phyloP scores from a whole-genome alignment of 345 rosid species.

The Hirschfeldia incana region DNA sequence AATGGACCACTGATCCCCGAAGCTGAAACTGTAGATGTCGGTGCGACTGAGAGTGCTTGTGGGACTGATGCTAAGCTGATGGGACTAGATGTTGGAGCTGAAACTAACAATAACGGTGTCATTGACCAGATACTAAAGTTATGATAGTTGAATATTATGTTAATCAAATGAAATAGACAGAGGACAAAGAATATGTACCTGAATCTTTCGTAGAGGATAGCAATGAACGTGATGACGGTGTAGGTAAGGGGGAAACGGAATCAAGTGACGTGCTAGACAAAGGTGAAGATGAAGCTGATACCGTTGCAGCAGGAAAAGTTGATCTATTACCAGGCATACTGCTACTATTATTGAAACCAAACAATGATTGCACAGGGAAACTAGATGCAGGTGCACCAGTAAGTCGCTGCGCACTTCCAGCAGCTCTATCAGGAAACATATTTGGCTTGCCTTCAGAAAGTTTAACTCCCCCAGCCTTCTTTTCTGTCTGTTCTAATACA shows the following conservation, averaged over 20 bases:
- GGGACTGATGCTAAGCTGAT: conserved; percentile 31
- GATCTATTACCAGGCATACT: conserved; percentile 47
- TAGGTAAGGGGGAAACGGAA: conserved; percentile 21
- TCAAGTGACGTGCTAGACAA: conserved; percentile 22
- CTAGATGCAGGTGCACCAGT: conserved; percentile 40
- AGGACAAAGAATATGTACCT: conserved; percentile 26
- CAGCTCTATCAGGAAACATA: conserved; percentile 3
- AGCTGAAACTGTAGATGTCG: conserved; percentile 40
- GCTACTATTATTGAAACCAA: conserved; percentile 39
- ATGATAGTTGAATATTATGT: conserved; percentile 22
- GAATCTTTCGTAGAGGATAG: conserved; percentile 28
- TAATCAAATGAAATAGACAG: conserved; percentile 12
- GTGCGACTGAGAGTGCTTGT: conserved; percentile 32
- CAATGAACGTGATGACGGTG: conserved; percentile 22
- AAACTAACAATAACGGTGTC: conserved; percentile 31
- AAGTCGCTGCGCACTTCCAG: neutral
- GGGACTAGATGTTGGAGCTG: conserved; percentile 48
- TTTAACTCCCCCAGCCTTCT: conserved; percentile 43
- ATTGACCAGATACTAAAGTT: conserved; percentile 24
- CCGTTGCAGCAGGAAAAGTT: conserved; percentile 27
- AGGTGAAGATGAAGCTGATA: conserved; percentile 31
- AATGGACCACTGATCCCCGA: conserved; percentile 40
- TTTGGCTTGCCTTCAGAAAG: conserved; percentile 38
- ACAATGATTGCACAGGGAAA: conserved; percentile 38
- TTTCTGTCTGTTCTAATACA: conserved; percentile 36